Percentiles rank a stretch among this genome's conserved stretches.
phyloP scores from a whole-genome alignment of 2,329 filamentous ascomycete species.

The Zymoseptoria passerinii region DNA sequence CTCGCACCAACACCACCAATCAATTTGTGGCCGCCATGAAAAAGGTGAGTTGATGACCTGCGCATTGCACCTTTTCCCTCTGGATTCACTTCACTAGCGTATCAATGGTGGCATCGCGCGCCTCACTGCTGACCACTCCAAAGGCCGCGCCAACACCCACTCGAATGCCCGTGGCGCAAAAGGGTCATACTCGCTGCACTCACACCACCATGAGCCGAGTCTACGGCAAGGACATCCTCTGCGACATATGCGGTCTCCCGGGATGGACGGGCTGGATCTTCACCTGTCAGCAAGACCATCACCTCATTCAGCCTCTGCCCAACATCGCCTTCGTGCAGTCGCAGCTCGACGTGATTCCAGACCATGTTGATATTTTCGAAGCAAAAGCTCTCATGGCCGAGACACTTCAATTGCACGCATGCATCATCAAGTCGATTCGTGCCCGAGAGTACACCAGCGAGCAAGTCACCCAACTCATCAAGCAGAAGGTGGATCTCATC shows the following conservation, averaged over 20 bases:
- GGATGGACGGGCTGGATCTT: conserved; percentile 65
- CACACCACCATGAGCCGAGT: conserved; percentile 62
- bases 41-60: conserved; percentile 12
- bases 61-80: background rate
- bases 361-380: conserved; percentile 17
- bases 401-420: conserved; percentile 30
- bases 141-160: background rate
- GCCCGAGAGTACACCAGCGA: conserved; percentile 36
- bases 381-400: conserved; percentile 19
- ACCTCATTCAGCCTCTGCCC: conserved; percentile 8
- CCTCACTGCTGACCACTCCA: background rate
- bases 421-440: conserved; percentile 36
- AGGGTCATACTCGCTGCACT: conserved; percentile 44
- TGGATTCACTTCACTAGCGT: background rate
- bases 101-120: background rate
- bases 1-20: conserved; percentile 6
- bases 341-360: conserved; percentile 8
- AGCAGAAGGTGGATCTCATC: conserved; percentile 34
- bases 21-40: conserved; percentile 17
- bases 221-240: conserved; percentile 50
- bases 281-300: conserved; percentile 56
- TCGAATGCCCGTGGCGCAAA: background rate
- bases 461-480: conserved; percentile 34
- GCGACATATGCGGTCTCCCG: conserved; percentile 44
- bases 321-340: background rate